Evolutionary conservation across 768 basidiomycete genomes (phyloP), one percentile per base, ranked within the genome.

Genomic region (Rhizopogon vulgaris): DNA sequence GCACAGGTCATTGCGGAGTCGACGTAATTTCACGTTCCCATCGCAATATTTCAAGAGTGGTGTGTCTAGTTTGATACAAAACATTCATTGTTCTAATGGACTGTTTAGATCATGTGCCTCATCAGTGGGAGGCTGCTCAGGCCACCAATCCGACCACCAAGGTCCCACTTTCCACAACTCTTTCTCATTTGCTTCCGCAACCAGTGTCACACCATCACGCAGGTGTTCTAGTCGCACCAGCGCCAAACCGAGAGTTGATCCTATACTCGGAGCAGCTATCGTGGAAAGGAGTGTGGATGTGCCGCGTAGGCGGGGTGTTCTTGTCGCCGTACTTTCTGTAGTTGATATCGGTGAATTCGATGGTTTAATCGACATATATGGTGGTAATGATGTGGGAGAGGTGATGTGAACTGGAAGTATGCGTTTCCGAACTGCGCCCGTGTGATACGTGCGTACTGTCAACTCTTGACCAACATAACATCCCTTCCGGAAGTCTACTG

Each of bases 381-480:
- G 56, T n/a, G 54, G 40, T 37, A 52, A 39, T 37, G 54, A 54
- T 61, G 42, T 66, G 57, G 41, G 72, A 56, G 55, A 79, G 74
- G 30, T 94, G 46, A 68, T 70, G 2, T 72, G 58, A n/a, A 97
- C 79, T 2, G 94, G 94, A 10, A 93, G 70, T 30, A 94, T 88
- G 11, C 96, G 83, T 67, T 97, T 98, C 55, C 96, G 78, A 39
- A 96, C 73, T 25, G 87, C 77, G 10, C 96, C 96, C 6, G 88
- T 97, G 66, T 97, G 93, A 67, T 95, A 95, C 36, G 95, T 97
- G 48, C 96, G 82, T 6, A 96, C 94, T 0, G 94, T 97, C 38
- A 98, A 75, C 62, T 98, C 96, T 74, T 99, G 96, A 8, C 96
- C 96, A 5, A 98, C 86, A 63, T 97, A 98, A 64, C 96, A 99